These are phyloP conservation scores for Cokeromyces recurvatus DNA, from an alignment of 371 early-diverging fungal genomes.

Conservation along the genomic window DNA sequence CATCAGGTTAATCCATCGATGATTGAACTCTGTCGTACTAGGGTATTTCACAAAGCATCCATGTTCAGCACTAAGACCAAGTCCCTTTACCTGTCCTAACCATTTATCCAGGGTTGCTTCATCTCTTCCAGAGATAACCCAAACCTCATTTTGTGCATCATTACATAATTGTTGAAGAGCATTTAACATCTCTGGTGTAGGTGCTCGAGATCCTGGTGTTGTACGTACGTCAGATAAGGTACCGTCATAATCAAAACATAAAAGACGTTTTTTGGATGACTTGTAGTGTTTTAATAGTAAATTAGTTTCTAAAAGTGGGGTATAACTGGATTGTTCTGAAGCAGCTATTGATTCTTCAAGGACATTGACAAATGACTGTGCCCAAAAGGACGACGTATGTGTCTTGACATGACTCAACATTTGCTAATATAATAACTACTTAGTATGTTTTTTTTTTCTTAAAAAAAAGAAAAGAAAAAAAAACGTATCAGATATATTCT, in stretches of 20 bases:
- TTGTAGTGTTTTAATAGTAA: slow-evolving; percentile 41
- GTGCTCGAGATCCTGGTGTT: slow-evolving; percentile 62
- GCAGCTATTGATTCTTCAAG: slow-evolving; percentile 31
- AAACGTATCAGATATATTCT: neutral
- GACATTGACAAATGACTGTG: slow-evolving; percentile 23
- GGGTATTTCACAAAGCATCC: slow-evolving; percentile 66
- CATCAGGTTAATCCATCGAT: slow-evolving; percentile 63
- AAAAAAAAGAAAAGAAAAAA: neutral
- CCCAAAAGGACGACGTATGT: slow-evolving; percentile 78
- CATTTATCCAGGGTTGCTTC: slow-evolving; percentile 77
- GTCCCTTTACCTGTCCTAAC: slow-evolving; percentile 72
- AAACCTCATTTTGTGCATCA: slow-evolving; percentile 82
- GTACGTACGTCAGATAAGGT: slow-evolving; percentile 76
- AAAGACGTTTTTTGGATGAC: slow-evolving; percentile 52
- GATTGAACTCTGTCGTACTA: slow-evolving; percentile 15
- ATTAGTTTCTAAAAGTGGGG: slow-evolving; percentile 56
- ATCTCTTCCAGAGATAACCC: slow-evolving; percentile 92
- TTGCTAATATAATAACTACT: slow-evolving; percentile 51
- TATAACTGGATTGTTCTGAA: slow-evolving; percentile 46
- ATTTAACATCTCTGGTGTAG: slow-evolving; percentile 61
- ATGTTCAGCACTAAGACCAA: slow-evolving; percentile 84
- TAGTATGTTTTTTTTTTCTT: too few relatives aligned
- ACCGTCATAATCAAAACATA: slow-evolving; percentile 92
- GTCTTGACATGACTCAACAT: slow-evolving; percentile 79
- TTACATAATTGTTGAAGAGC: slow-evolving; percentile 60